Evolutionary conservation across 345 rosid genomes (phyloP).

Genomic region (Aquilaria malaccensis): DNA sequence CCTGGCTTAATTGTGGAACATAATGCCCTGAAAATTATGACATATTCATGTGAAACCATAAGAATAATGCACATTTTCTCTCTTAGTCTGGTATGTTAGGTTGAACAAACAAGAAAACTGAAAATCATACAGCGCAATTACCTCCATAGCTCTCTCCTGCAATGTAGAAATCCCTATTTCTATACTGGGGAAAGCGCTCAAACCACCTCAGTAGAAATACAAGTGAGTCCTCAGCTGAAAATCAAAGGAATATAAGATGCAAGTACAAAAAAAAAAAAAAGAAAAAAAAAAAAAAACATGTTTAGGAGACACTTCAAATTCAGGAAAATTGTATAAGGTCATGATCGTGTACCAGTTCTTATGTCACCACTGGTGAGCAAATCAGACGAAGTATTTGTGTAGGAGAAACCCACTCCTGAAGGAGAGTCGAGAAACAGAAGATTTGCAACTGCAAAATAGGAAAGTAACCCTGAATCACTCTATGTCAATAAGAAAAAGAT

Average conservation of each 20-base stretch:
- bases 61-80: no score
- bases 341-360: constrained; percentile 49
- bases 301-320: no score
- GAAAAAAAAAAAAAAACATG: neutral
- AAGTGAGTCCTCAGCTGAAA: constrained; percentile 71
- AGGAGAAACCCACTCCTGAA: constrained; percentile 89
- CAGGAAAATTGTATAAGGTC: no score
- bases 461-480: constrained; percentile 6
- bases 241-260: constrained; percentile 12
- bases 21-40: constrained; percentile 63
- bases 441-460: constrained; percentile 62
- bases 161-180: constrained; percentile 82
- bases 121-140: constrained; percentile 12
- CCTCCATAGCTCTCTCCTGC: constrained; percentile 94
- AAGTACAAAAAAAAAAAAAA: constrained; percentile 4
- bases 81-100: no score
- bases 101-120: neutral
- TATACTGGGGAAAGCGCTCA: constrained; percentile 84
- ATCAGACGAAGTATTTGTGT: constrained; percentile 79
- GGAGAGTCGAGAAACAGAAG: constrained; percentile 86
- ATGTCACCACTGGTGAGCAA: constrained; percentile 40
- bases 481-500: no score
- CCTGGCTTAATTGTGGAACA: constrained; percentile 90
- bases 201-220: constrained; percentile 74
- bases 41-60: constrained; percentile 4